These are phyloP conservation scores for Aspergillus sp. DNA, from an alignment of 2,329 filamentous ascomycete genomes.

Conservation along the genomic window DNA sequence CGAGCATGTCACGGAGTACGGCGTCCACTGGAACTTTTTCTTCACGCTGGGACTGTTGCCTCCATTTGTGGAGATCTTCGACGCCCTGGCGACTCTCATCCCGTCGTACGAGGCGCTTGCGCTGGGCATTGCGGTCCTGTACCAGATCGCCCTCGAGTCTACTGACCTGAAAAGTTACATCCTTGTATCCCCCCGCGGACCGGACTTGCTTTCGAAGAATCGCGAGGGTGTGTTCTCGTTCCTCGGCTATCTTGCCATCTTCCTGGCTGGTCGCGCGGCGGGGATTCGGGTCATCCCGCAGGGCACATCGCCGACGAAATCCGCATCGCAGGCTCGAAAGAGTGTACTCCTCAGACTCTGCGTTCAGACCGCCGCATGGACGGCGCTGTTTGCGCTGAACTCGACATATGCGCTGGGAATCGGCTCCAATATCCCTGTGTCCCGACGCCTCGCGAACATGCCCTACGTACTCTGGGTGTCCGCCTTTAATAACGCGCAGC, in stretches of 20 bases:
- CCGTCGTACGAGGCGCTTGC: conserved; percentile 77
- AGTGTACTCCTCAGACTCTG: conserved; percentile 64
- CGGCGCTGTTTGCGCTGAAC: conserved; percentile 65
- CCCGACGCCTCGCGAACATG: conserved; percentile 85
- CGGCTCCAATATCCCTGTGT: conserved; percentile 65
- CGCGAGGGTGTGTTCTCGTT: conserved; percentile 96
- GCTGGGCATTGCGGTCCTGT: conserved; percentile 64
- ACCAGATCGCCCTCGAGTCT: conserved; percentile 73
- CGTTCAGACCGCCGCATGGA: conserved; percentile 68
- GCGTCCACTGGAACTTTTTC: conserved; percentile 99
- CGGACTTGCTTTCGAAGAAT: conserved; percentile 80
- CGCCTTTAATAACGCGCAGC: conserved; percentile 85
- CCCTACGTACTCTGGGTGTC: conserved; percentile 91
- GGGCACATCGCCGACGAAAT: conserved; percentile 48
- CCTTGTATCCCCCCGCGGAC: conserved; percentile 71
- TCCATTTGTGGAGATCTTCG: conserved; percentile 82
- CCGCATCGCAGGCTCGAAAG: conserved; percentile 46
- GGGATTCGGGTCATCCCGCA: conserved; percentile 76
- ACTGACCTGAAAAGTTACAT: conserved; percentile 81
- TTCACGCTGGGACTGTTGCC: conserved; percentile 89
- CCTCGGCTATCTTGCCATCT: conserved; percentile 89
- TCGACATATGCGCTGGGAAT: conserved; percentile 70
- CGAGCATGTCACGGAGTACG: conserved; percentile 96
- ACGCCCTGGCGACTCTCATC: conserved; percentile 66
- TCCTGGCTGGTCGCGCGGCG: conserved; percentile 80